Base-by-base conservation (phyloP, 106 monocot genomes). In the Allium fistulosum region DNA sequence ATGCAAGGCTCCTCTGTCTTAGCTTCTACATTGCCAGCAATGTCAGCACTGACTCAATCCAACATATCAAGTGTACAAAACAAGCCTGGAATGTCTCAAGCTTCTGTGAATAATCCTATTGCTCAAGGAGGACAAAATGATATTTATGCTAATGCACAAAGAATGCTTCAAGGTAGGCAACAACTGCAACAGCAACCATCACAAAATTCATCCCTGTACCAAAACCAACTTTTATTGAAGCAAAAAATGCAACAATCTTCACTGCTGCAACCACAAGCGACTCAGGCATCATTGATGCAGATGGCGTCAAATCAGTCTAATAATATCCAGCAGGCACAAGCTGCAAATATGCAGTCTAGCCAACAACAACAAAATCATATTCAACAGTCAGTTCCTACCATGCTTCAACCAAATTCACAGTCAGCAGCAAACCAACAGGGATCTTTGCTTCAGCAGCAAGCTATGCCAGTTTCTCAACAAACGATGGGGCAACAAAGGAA, bases 111-210 rank as follows among this genome's bases (percentile, higher is more conserved):
- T 64, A 84, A 78, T 73, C 63, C 83, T 51, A 27, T 66, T 53
- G 79, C 73, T 26, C 90, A 90, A 72, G 70, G 65, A 69, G 53
- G 70, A 53, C 27, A 74, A 46, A 8, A 70, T 71, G 86, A 78
- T 70, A 77, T 88, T 63, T 92, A 88, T 84, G 66, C 80, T 26
- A 87, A 77, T 68, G 57, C 82, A 28, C 92, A 84, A 47, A 92
- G 89, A 69, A 87, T 80, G 65, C 72, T 87, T 15, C 84, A 75
- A 61, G 79, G 76, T 62, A 79, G 84, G 74, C 75, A 70, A 63
- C 82, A 80, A 37, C 87, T 84, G 45, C 83, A 90, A 74, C 63
- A 63, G 14, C 65, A 65, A 49, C 84, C 75, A 50, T 55, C 86
- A 52, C 86, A 84, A 51, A 84, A 82, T 67, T 74, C 78, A 66